Evolutionary conservation across 352 stramenopile species (phyloP), one percentile per base, ranked within the genome.

Genomic region (Phytophthora capsici): DNA sequence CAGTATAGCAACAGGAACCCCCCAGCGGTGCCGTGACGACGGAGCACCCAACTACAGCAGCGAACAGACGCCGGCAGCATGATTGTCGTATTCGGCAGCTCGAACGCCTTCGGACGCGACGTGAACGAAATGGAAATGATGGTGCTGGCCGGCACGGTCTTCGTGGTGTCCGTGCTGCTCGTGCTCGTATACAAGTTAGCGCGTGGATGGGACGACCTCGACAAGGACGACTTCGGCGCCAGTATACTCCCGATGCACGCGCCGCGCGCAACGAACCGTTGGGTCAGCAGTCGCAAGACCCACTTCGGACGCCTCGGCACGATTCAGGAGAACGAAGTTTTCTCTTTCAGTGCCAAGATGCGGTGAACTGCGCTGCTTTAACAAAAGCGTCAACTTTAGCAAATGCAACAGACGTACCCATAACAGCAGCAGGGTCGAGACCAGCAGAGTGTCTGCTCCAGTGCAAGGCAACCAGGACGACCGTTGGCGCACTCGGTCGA

Each of bases 161-260:
- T 91, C 52, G 79, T 91, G 44, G 73, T 90, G 17, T 91, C 83
- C 19, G 73, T 91, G 71, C 68, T 91, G 20, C 71, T 91, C 28
- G 83, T 85, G 56, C 63, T 91, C 25, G 81, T 91, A 26, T 91
- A 88, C 76, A 91, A 91, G 66, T 70, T 89, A 37, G 79, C 83
- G 46, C 83, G 81, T 55, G 83, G 79, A 7, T 91, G 79, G 75
- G 83, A 91, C 40, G 80, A 84, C 56, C 43, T 71, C 47, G 71
- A 84, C 51, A 82, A 90, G 48, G 58, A 76, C 50, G 59, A 71
- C 23, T 73, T 72, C 25, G 66, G 65, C 62, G 63, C 51, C 63
- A 70, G 72, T 51, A 48, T 87, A 10, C 57, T 89, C 23, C 78
- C 76, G 37, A 44, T 85, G 50, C 78, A 84, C 57, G 55, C 55